Evolutionary conservation across 2,329 filamentous ascomycete genomes (phyloP), one percentile per base, ranked within the genome.

Genomic region (Sclerotiophoma versabilis): DNA sequence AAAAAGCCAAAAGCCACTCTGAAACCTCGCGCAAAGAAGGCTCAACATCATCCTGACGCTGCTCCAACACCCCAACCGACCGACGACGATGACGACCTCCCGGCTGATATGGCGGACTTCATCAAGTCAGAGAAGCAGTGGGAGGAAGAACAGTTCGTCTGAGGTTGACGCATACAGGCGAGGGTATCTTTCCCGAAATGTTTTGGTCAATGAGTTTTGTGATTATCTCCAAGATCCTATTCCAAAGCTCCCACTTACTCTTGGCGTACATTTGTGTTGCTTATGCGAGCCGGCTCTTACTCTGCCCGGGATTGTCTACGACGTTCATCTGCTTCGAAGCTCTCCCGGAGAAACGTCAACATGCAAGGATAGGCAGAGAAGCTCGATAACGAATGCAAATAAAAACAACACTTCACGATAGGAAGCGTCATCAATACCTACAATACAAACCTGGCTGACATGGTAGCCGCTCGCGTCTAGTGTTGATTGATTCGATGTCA

Each of bases 1-100:
- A 59, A 68, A 62, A 71, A 68, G 52, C 12, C 41, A n/a, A 64
- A 62, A 47, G 37, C 50, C 4, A 58, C 52, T 0, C 43, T 59
- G 1, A 69, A 65, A 59, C 32, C 51, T 10, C 53, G 58, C 5
- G 51, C 11, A 1, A 62, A 62, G 54, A 65, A 66, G 51, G 20
- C 25, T 8, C 44, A 49, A 32, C 46, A 17, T 5, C 22, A 19
- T 32, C 17, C n/a, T 7, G 36, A 23, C 9, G 12, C 29, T 12
- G n/a, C 23, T 8, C 25, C 36, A 6, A 15, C 37, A 0, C 9
- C 22, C 0, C 50, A 57, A 9, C 22, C 33, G 6, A 27, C 27
- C 2, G 44, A 54, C 25, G 47, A 53, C 27, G 46, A 56, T 27
- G 38, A 59, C 2, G 22, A 38, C 2, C 34, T 65, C 12, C 57